A percentile compares a stretch with the other conserved stretches of the same genome.
These are phyloP conservation scores for Thyridium curvatum DNA, from an alignment of 2,329 filamentous ascomycete species.

Conservation along the genomic window DNA sequence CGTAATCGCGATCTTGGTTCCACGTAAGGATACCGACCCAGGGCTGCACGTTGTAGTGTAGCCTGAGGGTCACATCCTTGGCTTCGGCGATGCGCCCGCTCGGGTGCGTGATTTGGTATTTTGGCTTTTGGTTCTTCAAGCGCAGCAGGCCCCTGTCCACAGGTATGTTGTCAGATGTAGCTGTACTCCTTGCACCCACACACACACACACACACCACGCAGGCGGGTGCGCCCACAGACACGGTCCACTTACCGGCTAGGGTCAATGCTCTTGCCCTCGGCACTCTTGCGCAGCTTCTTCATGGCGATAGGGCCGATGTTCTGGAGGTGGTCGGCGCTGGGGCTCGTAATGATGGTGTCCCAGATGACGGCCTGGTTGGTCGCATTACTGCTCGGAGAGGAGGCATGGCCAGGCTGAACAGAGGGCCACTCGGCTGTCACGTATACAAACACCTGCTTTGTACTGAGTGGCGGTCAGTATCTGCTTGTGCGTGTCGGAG, in stretches of 20 bases:
- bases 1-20: conserved; percentile 54
- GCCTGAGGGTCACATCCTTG: conserved; percentile 66
- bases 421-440: conserved; percentile 68
- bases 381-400: conserved; percentile 24
- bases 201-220: too few species aligned
- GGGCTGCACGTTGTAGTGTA: conserved; percentile 96
- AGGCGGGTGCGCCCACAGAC: too few species aligned
- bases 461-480: too few species aligned
- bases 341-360: conserved; percentile 83
- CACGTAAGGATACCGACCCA: conserved; percentile 89
- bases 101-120: conserved; percentile 95
- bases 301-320: conserved; percentile 52
- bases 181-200: too few species aligned
- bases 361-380: conserved; percentile 85
- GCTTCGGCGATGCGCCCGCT: conserved; percentile 69
- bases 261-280: conserved; percentile 54
- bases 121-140: conserved; percentile 80
- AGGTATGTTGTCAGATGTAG: background rate
- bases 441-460: conserved; percentile 94
- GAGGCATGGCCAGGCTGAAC: conserved; percentile 9
- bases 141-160: conserved; percentile 59
- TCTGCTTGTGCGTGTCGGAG: too few species aligned
- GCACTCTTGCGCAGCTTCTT: conserved; percentile 57
- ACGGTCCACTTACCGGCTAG: conserved; percentile 37
- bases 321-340: conserved; percentile 56